phyloP scores from a whole-genome alignment of 768 basidiomycete species.

The button mushroom (Agaricus bisporus) region DNA sequence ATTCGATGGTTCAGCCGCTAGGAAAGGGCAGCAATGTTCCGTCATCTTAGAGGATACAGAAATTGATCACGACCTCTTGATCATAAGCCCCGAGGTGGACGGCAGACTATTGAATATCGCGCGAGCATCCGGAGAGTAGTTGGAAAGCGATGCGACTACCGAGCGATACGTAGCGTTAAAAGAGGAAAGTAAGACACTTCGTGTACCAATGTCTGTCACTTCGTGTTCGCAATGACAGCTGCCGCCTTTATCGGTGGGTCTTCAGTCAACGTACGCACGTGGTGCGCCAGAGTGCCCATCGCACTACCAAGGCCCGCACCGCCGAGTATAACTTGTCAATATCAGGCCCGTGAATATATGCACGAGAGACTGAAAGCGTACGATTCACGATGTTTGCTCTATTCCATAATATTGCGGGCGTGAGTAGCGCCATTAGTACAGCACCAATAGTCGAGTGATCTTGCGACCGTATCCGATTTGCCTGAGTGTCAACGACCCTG shows the following conservation, averaged over 20 bases:
- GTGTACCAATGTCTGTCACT: background rate
- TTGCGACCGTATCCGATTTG: conserved; percentile 51
- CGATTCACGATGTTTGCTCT: conserved; percentile 55
- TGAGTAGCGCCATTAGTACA: conserved; percentile 54
- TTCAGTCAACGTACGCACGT: conserved; percentile 45
- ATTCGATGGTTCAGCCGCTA: conserved; percentile 51
- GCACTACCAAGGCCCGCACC: conserved; percentile 65
- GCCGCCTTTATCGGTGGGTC: conserved; percentile 37
- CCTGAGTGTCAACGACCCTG: conserved; percentile 27
- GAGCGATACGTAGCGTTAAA: background rate
- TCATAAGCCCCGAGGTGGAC: conserved; percentile 60
- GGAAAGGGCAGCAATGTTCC: conserved; percentile 26
- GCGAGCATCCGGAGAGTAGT: conserved; percentile 12
- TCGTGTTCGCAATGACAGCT: background rate
- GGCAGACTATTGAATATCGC: conserved; percentile 57
- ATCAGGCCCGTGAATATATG: background rate
- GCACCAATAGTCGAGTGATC: conserved; percentile 76
- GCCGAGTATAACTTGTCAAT: conserved; percentile 54
- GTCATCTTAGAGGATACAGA: conserved; percentile 13
- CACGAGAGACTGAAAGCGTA: conserved; percentile 23
- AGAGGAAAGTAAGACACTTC: background rate
- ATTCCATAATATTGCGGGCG: conserved; percentile 71
- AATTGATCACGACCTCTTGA: conserved; percentile 42
- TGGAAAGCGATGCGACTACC: background rate
- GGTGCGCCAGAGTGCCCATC: conserved; percentile 53